Evolutionary conservation across 768 basidiomycete genomes (phyloP).

Genomic region (Hericium erinaceus): DNA sequence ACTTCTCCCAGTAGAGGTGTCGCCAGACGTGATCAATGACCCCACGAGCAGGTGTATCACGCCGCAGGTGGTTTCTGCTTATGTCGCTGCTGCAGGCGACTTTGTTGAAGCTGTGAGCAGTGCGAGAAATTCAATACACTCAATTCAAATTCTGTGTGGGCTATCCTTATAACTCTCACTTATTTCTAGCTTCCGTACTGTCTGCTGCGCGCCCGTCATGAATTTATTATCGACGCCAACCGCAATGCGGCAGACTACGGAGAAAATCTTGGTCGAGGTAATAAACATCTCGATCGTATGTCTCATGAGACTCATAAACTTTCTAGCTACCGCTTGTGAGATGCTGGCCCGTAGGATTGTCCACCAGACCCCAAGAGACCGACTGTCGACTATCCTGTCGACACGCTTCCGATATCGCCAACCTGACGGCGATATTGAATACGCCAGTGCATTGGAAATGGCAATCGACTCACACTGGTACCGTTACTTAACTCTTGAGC

Average conservation of each 20-base stretch:
- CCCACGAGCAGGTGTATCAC: conserved; percentile 82
- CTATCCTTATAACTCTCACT: background rate
- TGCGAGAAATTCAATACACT: background rate
- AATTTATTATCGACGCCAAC: conserved; percentile 78
- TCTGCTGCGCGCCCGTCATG: conserved; percentile 64
- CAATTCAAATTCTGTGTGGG: background rate
- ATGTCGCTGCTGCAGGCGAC: conserved; percentile 75
- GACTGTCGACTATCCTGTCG: conserved; percentile 63
- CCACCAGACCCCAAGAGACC: conserved; percentile 57
- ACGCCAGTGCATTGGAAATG: conserved; percentile 72
- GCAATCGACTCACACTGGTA: conserved; percentile 93
- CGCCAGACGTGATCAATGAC: conserved; percentile 51
- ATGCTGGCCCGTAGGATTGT: conserved; percentile 74
- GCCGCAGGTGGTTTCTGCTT: conserved; percentile 68
- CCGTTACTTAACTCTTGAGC: conserved; percentile 2
- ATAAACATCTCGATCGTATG: background rate
- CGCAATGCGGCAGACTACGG: conserved; percentile 78
- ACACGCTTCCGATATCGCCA: conserved; percentile 66
- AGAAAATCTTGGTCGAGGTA: conserved; percentile 77
- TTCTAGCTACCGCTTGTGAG: conserved; percentile 72
- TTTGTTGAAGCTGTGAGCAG: conserved; percentile 71
- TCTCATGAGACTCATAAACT: background rate
- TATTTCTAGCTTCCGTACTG: conserved; percentile 64
- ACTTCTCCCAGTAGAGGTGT: conserved; percentile 77
- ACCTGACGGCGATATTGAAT: conserved; percentile 71